Conservation (phyloP, 2,329 filamentous ascomycete genomes). For the Alternaria consortialis region DNA sequence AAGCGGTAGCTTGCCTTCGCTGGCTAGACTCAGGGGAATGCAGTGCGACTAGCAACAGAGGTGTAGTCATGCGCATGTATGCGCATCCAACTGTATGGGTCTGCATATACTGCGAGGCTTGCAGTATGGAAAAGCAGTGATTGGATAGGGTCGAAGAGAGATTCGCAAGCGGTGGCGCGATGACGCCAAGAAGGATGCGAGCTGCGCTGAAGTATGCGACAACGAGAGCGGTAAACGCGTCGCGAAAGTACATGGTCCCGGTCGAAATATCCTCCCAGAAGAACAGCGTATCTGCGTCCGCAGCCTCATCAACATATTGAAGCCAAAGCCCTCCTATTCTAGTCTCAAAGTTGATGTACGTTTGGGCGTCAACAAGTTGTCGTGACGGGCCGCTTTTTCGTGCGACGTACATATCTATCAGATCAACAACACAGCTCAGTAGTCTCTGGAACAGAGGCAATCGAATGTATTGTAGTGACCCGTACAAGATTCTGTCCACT, state of each 20-base stretch:
- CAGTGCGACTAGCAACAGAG: constrained; percentile 40
- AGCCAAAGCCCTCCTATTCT: constrained; percentile 31
- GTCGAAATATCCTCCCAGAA: constrained; percentile 10
- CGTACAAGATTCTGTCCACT: constrained; percentile 27
- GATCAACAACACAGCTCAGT: constrained; percentile 20
- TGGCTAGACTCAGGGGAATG: constrained; percentile 29
- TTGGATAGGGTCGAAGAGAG: constrained; percentile 22
- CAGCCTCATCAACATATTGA: constrained; percentile 27
- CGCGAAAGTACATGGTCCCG: constrained; percentile 21
- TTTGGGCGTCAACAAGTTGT: not conserved
- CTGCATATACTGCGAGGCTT: constrained; percentile 32
- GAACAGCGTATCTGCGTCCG: constrained; percentile 8
- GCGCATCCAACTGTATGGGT: constrained; percentile 34
- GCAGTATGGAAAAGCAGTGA: constrained; percentile 29
- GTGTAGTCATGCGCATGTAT: constrained; percentile 45
- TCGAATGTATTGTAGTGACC: constrained; percentile 31
- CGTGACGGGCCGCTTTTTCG: not conserved
- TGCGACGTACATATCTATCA: constrained; percentile 14
- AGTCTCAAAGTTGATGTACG: constrained; percentile 6
- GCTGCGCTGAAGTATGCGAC: constrained; percentile 35
- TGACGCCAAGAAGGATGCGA: constrained; percentile 28
- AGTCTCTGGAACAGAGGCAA: constrained; percentile 39
- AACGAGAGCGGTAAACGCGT: constrained; percentile 37
- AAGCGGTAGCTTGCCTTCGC: constrained; percentile 18
- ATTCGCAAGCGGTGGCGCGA: constrained; percentile 16